These are phyloP conservation scores for Amphirosellinia nigrospora DNA, from an alignment of 495 filamentous ascomycete genomes.

Conservation along the genomic window DNA sequence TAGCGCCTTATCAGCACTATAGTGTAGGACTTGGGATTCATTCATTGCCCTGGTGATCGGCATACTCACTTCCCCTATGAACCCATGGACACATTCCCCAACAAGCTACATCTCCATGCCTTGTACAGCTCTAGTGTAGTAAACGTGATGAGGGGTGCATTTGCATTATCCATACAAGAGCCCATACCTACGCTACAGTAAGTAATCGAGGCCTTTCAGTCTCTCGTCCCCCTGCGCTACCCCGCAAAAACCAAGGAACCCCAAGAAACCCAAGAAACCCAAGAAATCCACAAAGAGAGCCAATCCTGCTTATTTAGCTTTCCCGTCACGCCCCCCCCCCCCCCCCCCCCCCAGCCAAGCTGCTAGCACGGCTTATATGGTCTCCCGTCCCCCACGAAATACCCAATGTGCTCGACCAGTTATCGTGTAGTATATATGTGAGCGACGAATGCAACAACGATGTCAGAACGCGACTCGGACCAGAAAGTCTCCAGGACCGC, in stretches of 20 bases:
- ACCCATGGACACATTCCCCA: not conserved
- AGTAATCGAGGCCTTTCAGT: constrained; percentile 3
- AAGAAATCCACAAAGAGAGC: not conserved
- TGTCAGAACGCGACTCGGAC: constrained; percentile 9
- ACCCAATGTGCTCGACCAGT: not conserved
- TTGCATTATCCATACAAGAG: not conserved
- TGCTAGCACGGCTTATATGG: not conserved
- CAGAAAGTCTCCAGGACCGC: not conserved
- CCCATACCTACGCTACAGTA: no score
- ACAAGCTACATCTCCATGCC: not conserved
- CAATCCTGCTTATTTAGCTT: constrained; percentile 9
- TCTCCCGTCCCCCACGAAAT: not conserved
- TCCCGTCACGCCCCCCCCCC: not conserved
- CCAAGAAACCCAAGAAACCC: constrained; percentile 21
- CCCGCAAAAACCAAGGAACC: constrained; percentile 11
- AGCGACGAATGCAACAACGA: not conserved
- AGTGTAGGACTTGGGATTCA: not conserved
- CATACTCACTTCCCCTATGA: not conserved
- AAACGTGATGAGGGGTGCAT: not conserved
- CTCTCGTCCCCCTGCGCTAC: not conserved
- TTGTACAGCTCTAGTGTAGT: no score
- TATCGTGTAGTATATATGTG: not conserved
- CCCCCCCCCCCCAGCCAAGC: not conserved
- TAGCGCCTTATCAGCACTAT: no score
- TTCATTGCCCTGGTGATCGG: not conserved